Evolutionary conservation across 1,284 basidiomycete species (phyloP), one percentile per base, ranked within the genome.

Genomic region (Pseudozyma flocculosa): DNA sequence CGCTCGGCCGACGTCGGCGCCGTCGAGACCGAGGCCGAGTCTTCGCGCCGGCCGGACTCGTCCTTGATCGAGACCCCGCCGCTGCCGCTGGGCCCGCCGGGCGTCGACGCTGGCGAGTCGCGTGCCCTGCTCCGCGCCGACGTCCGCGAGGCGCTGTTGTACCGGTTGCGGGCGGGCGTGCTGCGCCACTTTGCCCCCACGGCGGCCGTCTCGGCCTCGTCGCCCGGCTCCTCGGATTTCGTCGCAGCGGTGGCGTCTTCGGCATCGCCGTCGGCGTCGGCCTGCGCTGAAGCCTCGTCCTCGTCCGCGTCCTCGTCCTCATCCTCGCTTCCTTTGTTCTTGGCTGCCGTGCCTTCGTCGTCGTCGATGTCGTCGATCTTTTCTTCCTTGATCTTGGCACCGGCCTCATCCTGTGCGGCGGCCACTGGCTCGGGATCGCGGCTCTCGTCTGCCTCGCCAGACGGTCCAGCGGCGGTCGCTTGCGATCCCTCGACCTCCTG

Each of bases 1-100:
- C 56, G 45, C n/a, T 64, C 52, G 5, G 41, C 49, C 40, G 19
- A 14, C 15, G 29, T 3, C 17, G 32, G 8, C 15, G 59, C 30
- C 2, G 52, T 32, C 4, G 52, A 10, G 15, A 30, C 29, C 2
- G 58, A 23, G 1, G 56, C 36, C 1, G 45, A 43, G 38, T 47
- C 46, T 29, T 40, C 47, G 40, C 41, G 34, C 17, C 44, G 19
- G 17, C 24, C 5, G 29, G 13, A 0, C 40, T 19, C 29, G 21
- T 19, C 41, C 43, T 37, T 45, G 26, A 43, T 42, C 40, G 40
- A 11, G n/a, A n/a, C n/a, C n/a, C n/a, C 39, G 22, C 21, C 11
- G 41, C 21, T 19, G 41, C 4, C 39, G 7, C 14, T 15, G 22
- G 4, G 4, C 3, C 41, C 41, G 24, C 41, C 32, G 43, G 13